These are phyloP conservation scores for Leucocoprinus sp. DNA, from an alignment of 768 basidiomycete genomes.

Conservation along the genomic window DNA sequence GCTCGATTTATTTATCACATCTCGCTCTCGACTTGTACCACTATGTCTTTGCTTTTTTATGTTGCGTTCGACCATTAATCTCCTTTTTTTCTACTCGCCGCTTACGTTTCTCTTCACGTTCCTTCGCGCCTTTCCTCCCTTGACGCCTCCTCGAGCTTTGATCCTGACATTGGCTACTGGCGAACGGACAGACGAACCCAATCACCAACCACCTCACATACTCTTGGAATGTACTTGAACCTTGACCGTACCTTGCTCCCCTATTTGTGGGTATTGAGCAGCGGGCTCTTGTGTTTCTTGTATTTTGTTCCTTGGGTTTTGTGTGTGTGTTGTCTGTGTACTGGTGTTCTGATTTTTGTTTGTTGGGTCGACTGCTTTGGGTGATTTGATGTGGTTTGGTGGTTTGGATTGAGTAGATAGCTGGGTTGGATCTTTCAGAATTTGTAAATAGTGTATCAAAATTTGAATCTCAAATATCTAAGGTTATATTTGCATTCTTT, in stretches of 20 bases:
- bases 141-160: not conserved
- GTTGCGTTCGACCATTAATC: slow-evolving; percentile 11
- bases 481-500: not conserved
- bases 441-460: no score
- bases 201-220: no score
- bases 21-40: slow-evolving; percentile 1
- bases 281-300: slow-evolving; percentile 5
- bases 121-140: not conserved
- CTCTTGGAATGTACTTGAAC: not conserved
- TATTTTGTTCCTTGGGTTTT: not conserved
- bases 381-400: no score
- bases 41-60: slow-evolving; percentile 13
- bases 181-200: not conserved
- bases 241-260: slow-evolving; percentile 11
- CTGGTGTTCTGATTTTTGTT: no score
- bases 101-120: slow-evolving; percentile 7
- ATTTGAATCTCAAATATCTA: not conserved
- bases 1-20: slow-evolving; percentile 10
- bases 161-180: not conserved
- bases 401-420: no score
- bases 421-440: no score
- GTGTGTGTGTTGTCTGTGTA: no score
- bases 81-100: not conserved
- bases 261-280: slow-evolving; percentile 11
- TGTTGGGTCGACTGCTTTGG: no score